A percentile compares a stretch with the other conserved stretches of the same genome.
Conservation (phyloP, 805 yeast genomes). For the Saturnispora kantuleensis region DNA sequence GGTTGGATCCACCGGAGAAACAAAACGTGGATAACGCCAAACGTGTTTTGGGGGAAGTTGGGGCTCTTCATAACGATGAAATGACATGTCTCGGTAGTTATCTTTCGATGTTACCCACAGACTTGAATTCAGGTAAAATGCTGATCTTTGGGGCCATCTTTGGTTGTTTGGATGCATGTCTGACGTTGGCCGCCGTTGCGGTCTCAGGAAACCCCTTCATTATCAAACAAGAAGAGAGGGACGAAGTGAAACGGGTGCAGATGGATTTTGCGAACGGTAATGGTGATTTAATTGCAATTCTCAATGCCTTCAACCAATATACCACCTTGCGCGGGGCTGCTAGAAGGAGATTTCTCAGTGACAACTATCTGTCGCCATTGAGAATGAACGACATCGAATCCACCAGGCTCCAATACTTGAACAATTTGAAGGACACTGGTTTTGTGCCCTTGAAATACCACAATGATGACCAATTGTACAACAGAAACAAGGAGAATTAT, state of each 20-base stretch:
- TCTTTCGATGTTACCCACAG: constrained; percentile 76
- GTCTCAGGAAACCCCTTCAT: constrained; percentile 69
- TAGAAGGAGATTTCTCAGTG: constrained; percentile 39
- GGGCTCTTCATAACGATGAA: constrained; percentile 46
- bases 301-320: constrained; percentile 51
- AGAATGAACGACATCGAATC: constrained; percentile 64
- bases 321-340: constrained; percentile 22
- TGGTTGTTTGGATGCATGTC: constrained; percentile 67
- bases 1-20: constrained; percentile 71
- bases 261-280: constrained; percentile 35
- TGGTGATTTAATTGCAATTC: constrained; percentile 72
- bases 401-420: constrained; percentile 57
- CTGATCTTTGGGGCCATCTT: constrained; percentile 72
- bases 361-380: constrained; percentile 51
- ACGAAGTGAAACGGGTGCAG: constrained; percentile 42
- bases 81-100: constrained; percentile 74
- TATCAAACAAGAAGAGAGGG: constrained; percentile 52
- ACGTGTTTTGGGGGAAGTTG: constrained; percentile 51
- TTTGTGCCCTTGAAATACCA: constrained; percentile 51
- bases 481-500: constrained; percentile 41
- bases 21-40: constrained; percentile 43
- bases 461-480: constrained; percentile 24
- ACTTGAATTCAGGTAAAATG: constrained; percentile 75
- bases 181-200: constrained; percentile 72
- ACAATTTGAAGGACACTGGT: constrained; percentile 69